These are phyloP conservation scores for Xenosphaeropsis pyriputrescens DNA, from an alignment of 2,329 filamentous ascomycete species.

Conservation along the genomic window DNA sequence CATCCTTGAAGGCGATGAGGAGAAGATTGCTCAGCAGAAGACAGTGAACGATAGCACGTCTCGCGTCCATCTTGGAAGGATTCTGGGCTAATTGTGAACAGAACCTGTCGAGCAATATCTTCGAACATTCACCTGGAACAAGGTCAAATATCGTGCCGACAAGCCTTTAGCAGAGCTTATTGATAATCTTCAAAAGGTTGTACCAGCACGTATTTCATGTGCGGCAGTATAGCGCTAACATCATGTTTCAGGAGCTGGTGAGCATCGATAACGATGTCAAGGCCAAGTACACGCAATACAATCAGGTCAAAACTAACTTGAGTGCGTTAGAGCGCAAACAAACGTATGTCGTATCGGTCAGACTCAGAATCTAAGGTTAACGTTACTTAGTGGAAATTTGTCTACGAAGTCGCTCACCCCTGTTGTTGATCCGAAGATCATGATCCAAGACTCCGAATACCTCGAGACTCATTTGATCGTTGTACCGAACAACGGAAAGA, in stretches of 20 bases:
- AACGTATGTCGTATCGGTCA: slow-evolving; percentile 41
- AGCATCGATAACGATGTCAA: slow-evolving; percentile 96
- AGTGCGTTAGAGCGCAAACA: slow-evolving; percentile 73
- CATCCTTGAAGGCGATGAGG: slow-evolving; percentile 19
- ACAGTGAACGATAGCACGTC: slow-evolving; percentile 75
- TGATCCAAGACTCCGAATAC: slow-evolving; percentile 87
- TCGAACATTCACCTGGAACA: slow-evolving; percentile 86
- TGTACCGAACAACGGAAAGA: slow-evolving; percentile 64
- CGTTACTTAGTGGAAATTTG: slow-evolving; percentile 59
- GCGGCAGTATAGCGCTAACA: too few species aligned
- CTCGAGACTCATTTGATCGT: slow-evolving; percentile 91
- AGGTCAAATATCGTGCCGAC: slow-evolving; percentile 90
- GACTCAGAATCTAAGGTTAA: too few species aligned
- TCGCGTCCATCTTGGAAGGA: slow-evolving; percentile 35
- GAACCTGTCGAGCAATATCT: slow-evolving; percentile 95
- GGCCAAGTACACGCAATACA: slow-evolving; percentile 88
- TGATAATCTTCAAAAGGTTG: slow-evolving; percentile 74
- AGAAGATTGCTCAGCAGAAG: slow-evolving; percentile 59
- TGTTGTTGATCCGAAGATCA: slow-evolving; percentile 64
- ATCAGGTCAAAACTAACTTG: slow-evolving; percentile 74
- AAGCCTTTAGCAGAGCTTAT: slow-evolving; percentile 80
- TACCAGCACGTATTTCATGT: too few species aligned
- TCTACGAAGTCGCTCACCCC: slow-evolving; percentile 87
- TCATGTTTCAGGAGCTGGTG: slow-evolving; percentile 52
- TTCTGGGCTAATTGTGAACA: slow-evolving; percentile 21